phyloP scores from a whole-genome alignment of 2,329 filamentous ascomycete species.

The Botrytis aclada region DNA sequence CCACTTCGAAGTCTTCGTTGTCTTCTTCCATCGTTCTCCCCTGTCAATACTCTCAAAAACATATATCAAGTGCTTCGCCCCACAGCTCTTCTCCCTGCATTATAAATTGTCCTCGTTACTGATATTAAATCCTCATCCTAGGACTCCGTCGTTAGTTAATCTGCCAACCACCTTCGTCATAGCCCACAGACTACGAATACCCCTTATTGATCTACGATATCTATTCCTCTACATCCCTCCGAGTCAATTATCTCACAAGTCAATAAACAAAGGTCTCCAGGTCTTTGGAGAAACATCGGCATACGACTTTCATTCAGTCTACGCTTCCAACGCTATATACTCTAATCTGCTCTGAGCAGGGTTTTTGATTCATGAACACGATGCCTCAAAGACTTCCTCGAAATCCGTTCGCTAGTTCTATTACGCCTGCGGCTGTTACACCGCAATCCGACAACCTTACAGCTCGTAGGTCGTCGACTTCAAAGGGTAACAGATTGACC shows the following conservation, averaged over 20 bases:
- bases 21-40: constrained; percentile 16
- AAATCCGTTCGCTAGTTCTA: constrained; percentile 38
- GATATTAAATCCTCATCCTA: constrained; percentile 19
- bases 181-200: constrained; percentile 1
- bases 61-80: constrained; percentile 2
- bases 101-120: constrained; percentile 21
- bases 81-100: constrained; percentile 15
- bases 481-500: constrained; percentile 72
- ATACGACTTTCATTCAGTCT: neutral
- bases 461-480: constrained; percentile 55
- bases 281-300: neutral
- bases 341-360: constrained; percentile 21
- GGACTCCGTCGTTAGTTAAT: constrained; percentile 22
- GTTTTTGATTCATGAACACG: constrained; percentile 28
- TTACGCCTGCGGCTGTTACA: constrained; percentile 32
- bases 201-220: constrained; percentile 24
- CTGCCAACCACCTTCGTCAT: constrained; percentile 16
- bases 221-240: constrained; percentile 12
- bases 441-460: constrained; percentile 32
- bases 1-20: constrained; percentile 6
- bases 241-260: constrained; percentile 8
- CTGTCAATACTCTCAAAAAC: neutral
- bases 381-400: constrained; percentile 40
- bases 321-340: constrained; percentile 12
- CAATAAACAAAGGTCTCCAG: constrained; percentile 12